Conservation (phyloP, 768 basidiomycete genomes). For the Tricholomella constricta region DNA sequence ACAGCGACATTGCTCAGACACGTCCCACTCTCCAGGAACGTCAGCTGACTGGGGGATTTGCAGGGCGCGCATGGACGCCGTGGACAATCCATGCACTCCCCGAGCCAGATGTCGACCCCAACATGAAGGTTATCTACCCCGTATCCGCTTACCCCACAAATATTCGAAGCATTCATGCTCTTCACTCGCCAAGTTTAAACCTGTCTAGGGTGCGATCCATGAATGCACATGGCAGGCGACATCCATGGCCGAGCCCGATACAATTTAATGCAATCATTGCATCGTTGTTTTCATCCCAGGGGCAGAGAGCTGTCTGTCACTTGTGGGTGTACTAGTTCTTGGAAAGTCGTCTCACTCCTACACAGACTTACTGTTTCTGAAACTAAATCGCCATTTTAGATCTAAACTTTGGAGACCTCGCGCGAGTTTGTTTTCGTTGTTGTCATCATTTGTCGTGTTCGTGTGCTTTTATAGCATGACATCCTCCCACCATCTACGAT, state of each 20-base stretch:
- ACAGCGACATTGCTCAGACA: background rate
- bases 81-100: background rate
- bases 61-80: background rate
- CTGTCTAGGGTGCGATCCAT: background rate
- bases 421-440: background rate
- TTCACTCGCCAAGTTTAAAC: background rate
- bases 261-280: background rate
- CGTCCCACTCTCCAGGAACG: background rate
- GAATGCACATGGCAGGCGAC: background rate
- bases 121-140: slow-evolving; percentile 7
- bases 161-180: background rate
- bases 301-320: background rate
- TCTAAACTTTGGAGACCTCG: background rate
- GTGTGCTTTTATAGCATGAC: background rate
- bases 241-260: slow-evolving; percentile 10
- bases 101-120: background rate
- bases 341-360: background rate
- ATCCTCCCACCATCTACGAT: background rate
- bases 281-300: background rate
- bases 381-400: background rate
- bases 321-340: background rate
- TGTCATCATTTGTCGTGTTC: background rate
- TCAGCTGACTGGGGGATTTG: background rate
- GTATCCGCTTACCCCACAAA: background rate
- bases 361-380: background rate